Percentiles rank a stretch among this genome's conserved stretches.
These are phyloP conservation scores for Ascomycota sp. DNA, from an alignment of 2,329 filamentous ascomycete genomes.

Conservation along the genomic window DNA sequence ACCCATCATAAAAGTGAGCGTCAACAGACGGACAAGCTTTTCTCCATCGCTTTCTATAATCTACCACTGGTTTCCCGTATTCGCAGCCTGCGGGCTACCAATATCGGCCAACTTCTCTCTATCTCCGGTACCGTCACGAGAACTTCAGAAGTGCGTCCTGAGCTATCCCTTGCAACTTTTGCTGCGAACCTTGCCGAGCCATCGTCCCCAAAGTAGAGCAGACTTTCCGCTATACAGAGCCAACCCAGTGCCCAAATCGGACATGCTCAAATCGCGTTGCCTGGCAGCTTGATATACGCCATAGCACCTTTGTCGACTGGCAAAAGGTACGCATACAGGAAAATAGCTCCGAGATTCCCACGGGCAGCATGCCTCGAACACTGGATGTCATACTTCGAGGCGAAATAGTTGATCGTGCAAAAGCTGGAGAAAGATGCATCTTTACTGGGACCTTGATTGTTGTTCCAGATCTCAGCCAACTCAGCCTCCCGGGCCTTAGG, in stretches of 20 bases:
- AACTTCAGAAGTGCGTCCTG: conserved; percentile 90
- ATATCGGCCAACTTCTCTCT: conserved; percentile 82
- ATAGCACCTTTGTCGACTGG: conserved; percentile 97
- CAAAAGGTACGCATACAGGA: conserved; percentile 97
- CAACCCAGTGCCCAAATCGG: conserved; percentile 78
- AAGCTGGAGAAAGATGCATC: conserved; percentile 94
- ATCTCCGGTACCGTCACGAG: conserved; percentile 94
- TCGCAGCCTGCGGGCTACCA: conserved; percentile 65
- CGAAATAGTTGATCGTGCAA: conserved; percentile 92
- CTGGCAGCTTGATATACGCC: conserved; percentile 94
- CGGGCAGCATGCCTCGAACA: conserved; percentile 93
- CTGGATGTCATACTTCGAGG: conserved; percentile 93
- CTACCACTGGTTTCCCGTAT: conserved; percentile 72
- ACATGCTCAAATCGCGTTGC: conserved; percentile 74
- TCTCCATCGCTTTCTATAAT: conserved; percentile 85
- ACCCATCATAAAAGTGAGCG: conserved; percentile 68
- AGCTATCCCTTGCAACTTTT: conserved; percentile 82
- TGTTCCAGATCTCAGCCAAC: conserved; percentile 87
- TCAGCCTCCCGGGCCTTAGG: conserved; percentile 69
- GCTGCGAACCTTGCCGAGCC: conserved; percentile 69
- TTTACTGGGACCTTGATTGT: conserved; percentile 94
- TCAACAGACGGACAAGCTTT: conserved; percentile 93
- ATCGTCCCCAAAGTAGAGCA: conserved; percentile 85
- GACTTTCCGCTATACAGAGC: conserved; percentile 93
- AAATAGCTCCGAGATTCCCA: conserved; percentile 95